Conservation (phyloP, 805 yeast genomes). For the Barnettozyma salicaria region DNA sequence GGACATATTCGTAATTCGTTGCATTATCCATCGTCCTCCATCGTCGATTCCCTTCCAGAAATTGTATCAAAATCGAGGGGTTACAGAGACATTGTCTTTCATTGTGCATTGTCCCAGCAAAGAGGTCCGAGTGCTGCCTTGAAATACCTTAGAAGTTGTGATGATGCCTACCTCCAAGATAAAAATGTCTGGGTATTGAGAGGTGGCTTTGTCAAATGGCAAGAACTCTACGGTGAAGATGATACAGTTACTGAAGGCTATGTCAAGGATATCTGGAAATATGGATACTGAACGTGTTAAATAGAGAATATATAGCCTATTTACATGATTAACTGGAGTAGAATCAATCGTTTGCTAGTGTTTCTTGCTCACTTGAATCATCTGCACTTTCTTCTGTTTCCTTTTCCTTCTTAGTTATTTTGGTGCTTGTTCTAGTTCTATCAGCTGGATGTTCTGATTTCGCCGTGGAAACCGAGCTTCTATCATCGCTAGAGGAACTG, state of each 20-base stretch:
- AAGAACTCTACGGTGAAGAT: conserved; percentile 64
- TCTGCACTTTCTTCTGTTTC: too few relatives aligned
- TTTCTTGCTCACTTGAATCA: background rate
- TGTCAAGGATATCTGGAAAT: conserved; percentile 38
- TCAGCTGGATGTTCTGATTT: background rate
- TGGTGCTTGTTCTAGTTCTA: background rate
- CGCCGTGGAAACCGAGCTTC: conserved; percentile 12
- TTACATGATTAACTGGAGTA: background rate
- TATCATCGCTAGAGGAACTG: conserved; percentile 10
- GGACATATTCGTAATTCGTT: conserved; percentile 57
- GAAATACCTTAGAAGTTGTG: conserved; percentile 39
- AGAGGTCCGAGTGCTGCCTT: conserved; percentile 86
- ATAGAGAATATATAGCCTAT: background rate
- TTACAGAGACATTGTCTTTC: conserved; percentile 63
- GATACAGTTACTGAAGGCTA: conserved; percentile 54
- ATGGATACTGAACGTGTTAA: conserved; percentile 14
- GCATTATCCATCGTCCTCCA: conserved; percentile 46
- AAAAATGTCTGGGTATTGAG: conserved; percentile 61
- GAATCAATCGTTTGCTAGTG: background rate
- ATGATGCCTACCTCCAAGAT: conserved; percentile 22
- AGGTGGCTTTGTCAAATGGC: conserved; percentile 91
- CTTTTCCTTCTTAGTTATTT: background rate
- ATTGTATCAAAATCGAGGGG: conserved; percentile 17
- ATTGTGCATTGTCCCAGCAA: conserved; percentile 86
- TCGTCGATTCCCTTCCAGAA: conserved; percentile 32